These are phyloP conservation scores for Aspergillus cejpii DNA, from an alignment of 2,329 filamentous ascomycete genomes.

Conservation along the genomic window DNA sequence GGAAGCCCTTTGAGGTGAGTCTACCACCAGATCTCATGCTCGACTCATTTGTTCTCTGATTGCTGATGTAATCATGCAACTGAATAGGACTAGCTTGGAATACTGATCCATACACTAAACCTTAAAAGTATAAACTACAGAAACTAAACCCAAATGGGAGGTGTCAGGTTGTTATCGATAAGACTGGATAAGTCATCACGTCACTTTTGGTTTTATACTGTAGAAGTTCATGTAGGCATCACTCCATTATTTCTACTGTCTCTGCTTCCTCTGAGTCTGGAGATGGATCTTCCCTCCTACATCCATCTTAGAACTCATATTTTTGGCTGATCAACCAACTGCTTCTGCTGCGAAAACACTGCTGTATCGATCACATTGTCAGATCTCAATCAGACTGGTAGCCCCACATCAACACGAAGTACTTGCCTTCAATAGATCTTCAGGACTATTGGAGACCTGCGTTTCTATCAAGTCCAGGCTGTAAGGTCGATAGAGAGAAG, in stretches of 20 bases:
- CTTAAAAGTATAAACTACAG: background rate
- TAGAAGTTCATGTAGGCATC: background rate
- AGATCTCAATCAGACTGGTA: slow-evolving; percentile 1
- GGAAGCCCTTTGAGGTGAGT: background rate
- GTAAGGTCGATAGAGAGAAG: background rate
- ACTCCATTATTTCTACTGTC: background rate
- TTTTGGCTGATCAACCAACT: background rate
- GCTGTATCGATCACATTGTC: slow-evolving; percentile 3
- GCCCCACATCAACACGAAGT: slow-evolving; percentile 10
- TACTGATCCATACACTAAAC: slow-evolving; percentile 11
- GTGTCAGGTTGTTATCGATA: slow-evolving; percentile 14
- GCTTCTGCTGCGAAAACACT: background rate
- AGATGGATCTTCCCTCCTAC: background rate
- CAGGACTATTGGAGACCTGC: slow-evolving; percentile 13
- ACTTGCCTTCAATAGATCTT: slow-evolving; percentile 12
- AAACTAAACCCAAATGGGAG: slow-evolving; percentile 6
- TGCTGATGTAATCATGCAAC: too few relatives aligned
- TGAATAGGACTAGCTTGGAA: slow-evolving; percentile 15
- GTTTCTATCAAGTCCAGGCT: slow-evolving; percentile 10
- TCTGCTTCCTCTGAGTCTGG: background rate
- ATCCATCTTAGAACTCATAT: background rate
- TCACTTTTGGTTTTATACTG: slow-evolving; percentile 15
- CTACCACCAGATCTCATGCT: background rate
- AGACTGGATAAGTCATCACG: slow-evolving; percentile 31
- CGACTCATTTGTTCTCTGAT: too few relatives aligned